Evolutionary conservation across 75 land plant species (phyloP).

Genomic region (Ceratopteris richardii): DNA sequence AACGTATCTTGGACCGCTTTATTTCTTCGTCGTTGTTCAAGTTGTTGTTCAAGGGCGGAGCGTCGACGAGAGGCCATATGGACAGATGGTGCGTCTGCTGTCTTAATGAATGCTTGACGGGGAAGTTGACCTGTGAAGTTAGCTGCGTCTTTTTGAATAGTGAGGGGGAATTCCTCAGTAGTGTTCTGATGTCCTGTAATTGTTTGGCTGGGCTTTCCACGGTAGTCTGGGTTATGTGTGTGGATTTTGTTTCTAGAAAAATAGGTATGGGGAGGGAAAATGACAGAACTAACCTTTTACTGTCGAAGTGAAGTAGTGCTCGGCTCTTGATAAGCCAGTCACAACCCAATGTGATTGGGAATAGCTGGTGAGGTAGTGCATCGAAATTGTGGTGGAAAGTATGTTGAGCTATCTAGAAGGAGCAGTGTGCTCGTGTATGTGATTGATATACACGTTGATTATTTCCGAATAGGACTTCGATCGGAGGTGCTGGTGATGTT

Average conservation of each 20-base stretch:
- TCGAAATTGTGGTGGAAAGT: neutral
- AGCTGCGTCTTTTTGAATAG: neutral
- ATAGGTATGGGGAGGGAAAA: no score
- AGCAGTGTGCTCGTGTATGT: neutral
- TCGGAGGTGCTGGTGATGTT: neutral
- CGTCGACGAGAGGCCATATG: neutral
- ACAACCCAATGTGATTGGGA: neutral
- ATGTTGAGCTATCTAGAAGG: neutral
- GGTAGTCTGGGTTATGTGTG: neutral
- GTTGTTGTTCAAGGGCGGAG: neutral
- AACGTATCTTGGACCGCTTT: conserved; percentile 4
- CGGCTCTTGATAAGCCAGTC: neutral
- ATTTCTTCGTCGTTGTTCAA: neutral
- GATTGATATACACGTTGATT: neutral
- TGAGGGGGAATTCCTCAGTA: neutral
- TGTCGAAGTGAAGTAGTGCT: neutral
- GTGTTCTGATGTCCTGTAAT: neutral
- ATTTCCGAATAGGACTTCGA: neutral
- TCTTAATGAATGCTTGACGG: neutral
- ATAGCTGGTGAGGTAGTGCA: neutral
- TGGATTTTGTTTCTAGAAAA: no score
- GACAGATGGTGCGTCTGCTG: neutral
- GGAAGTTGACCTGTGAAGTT: neutral
- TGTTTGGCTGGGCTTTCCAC: neutral
- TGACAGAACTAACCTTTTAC: neutral